Base-by-base conservation (phyloP, 495 filamentous ascomycete genomes). In the Beverwykella pulmonaria region DNA sequence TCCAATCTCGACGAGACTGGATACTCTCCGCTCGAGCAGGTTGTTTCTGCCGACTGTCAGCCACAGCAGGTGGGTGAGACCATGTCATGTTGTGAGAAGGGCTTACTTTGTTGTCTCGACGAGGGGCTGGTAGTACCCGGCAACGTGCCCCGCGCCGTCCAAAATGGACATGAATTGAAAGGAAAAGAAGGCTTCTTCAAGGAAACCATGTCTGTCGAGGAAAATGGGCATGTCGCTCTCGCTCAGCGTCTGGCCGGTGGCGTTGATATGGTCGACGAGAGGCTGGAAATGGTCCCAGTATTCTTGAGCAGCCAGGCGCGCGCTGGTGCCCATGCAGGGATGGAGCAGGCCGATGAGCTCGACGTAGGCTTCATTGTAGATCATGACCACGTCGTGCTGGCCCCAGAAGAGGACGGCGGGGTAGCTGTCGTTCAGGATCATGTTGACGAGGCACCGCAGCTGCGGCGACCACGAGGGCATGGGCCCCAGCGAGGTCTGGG, bases 371-470 rank as follows among this genome's bases (percentile, higher is more conserved):
- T 69, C 66, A 36, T 70, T 72, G 54, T 72, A 72, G 1, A 72
- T 56, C 48, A 66, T 63, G 5, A 53, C 60, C 6, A 66, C 17
- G 17, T 44, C 39, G 5, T 59, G 34, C 10, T 61, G 22, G 17
- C 68, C 68, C 68, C 70, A 72, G 57, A 62, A 66, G 12, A 72
- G 10, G 29, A 72, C 47, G 17, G 58, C 36, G 4, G 70, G 61
- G 36, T 34, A n/a, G 10, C 47, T 58, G 39, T 66, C 52, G 17
- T 44, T 46, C 50, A 69, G 62, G 0, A 67, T 47, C 20, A 70
- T n/a, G 36, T 61, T 49, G 30, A 56, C 48, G 20, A 67, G 32
- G 19, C 23, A 34, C 2, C 66, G 61, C 9, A 72, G 47, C 49
- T 67, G 66, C 9, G 49, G 25, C 1, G 49, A 50, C 70, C 70